These are phyloP conservation scores for Trichoderma erinaceum DNA, from an alignment of 495 filamentous ascomycete species.

Conservation along the genomic window DNA sequence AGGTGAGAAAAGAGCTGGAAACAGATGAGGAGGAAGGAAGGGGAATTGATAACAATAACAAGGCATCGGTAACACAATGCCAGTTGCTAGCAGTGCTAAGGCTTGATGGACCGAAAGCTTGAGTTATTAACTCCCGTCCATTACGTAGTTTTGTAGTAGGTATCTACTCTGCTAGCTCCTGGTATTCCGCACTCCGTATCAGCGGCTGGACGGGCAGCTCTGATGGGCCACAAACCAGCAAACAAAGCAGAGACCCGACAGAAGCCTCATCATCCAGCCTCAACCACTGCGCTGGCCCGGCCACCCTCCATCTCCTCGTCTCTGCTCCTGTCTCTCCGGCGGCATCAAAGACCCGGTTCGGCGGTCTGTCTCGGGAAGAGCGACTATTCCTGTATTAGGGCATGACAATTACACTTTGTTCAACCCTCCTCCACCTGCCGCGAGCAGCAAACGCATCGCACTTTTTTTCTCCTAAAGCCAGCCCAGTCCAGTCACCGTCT, in stretches of 20 bases:
- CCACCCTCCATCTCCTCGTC: background rate
- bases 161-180: no score
- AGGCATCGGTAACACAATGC: no score
- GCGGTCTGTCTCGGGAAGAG: slow-evolving; percentile 11
- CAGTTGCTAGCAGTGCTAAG: no score
- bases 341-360: background rate
- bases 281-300: slow-evolving; percentile 1
- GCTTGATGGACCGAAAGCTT: no score
- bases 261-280: background rate
- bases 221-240: background rate
- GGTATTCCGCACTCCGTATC: no score
- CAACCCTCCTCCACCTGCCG: slow-evolving; percentile 10
- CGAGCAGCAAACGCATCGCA: slow-evolving; percentile 13
- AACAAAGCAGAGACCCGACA: background rate
- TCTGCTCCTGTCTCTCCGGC: background rate
- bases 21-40: background rate
- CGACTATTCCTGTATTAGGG: slow-evolving; percentile 11
- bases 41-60: no score
- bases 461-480: slow-evolving; percentile 9
- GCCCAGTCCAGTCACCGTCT: slow-evolving; percentile 1
- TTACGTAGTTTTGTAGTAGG: no score
- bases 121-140: no score
- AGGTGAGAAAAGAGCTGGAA: background rate
- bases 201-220: background rate
- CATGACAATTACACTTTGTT: slow-evolving; percentile 7